These are phyloP conservation scores for Trichophyton equinum DNA, from an alignment of 2,329 filamentous ascomycete species.

Conservation along the genomic window DNA sequence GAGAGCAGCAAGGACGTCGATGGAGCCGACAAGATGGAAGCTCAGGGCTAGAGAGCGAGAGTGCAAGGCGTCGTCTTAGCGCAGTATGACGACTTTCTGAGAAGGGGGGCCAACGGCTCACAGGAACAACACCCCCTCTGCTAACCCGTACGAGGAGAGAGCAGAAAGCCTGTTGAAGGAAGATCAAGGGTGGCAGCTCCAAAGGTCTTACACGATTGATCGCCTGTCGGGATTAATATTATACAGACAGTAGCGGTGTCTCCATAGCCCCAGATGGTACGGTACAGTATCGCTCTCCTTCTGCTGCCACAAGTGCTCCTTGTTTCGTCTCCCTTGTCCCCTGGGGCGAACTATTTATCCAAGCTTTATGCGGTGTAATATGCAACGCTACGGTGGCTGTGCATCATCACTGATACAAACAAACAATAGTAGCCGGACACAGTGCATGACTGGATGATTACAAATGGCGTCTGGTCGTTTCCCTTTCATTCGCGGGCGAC, in stretches of 20 bases:
- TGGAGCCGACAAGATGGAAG: not conserved
- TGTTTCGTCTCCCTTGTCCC: not conserved
- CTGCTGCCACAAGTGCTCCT: not conserved
- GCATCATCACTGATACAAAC: not conserved
- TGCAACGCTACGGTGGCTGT: conserved; percentile 4
- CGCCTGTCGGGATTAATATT: not conserved
- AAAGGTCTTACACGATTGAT: not conserved
- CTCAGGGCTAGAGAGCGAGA: not conserved
- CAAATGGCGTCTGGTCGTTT: not conserved
- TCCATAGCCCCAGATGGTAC: not conserved
- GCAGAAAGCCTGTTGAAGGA: not conserved
- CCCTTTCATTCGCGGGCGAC: not conserved
- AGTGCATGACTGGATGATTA: not conserved
- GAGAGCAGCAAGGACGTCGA: not conserved
- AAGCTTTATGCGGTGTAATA: conserved; percentile 8
- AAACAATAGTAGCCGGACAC: not conserved
- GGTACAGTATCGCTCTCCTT: not conserved
- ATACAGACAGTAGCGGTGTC: not conserved
- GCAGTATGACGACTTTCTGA: not conserved
- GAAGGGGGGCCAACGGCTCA: not conserved
- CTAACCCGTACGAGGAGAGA: not conserved
- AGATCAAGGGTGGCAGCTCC: not conserved
- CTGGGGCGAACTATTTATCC: not conserved
- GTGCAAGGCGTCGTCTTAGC: not conserved
- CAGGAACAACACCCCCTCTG: not conserved